Conservation (phyloP, 441 rosid genomes). For the Omphalea diandra region DNA sequence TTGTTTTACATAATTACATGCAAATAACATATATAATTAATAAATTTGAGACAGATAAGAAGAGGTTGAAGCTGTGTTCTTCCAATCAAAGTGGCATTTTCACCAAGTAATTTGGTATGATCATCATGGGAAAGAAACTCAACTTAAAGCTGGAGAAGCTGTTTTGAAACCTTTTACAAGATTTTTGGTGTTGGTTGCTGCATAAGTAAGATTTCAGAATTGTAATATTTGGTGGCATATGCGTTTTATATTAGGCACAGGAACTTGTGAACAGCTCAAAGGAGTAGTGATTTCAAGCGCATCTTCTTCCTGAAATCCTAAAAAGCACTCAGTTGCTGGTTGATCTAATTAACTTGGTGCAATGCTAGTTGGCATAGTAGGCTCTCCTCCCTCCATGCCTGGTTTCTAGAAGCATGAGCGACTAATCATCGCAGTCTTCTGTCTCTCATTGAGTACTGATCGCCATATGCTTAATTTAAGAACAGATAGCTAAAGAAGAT, state of each 20-base stretch:
- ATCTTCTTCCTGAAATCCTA: not conserved
- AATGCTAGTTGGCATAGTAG: not conserved
- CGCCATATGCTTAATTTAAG: too few species aligned
- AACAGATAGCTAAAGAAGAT: too few species aligned
- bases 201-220: not conserved
- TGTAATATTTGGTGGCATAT: not conserved
- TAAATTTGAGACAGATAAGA: not conserved
- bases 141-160: too few species aligned
- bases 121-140: too few species aligned
- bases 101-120: not conserved
- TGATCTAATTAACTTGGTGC: not conserved
- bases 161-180: too few species aligned
- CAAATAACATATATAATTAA: not conserved
- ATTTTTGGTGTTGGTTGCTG: not conserved
- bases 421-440: not conserved
- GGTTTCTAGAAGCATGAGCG: not conserved
- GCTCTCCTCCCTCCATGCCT: not conserved
- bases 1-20: not conserved
- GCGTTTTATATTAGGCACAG: not conserved
- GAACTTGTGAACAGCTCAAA: not conserved
- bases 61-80: not conserved
- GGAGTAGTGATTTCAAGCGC: not conserved
- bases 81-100: not conserved
- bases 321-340: not conserved
- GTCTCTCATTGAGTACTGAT: too few species aligned